Percentiles rank a stretch among this genome's conserved stretches.
These are phyloP conservation scores for Pezicula radicicola DNA, from an alignment of 2,329 filamentous ascomycete genomes.

Conservation along the genomic window DNA sequence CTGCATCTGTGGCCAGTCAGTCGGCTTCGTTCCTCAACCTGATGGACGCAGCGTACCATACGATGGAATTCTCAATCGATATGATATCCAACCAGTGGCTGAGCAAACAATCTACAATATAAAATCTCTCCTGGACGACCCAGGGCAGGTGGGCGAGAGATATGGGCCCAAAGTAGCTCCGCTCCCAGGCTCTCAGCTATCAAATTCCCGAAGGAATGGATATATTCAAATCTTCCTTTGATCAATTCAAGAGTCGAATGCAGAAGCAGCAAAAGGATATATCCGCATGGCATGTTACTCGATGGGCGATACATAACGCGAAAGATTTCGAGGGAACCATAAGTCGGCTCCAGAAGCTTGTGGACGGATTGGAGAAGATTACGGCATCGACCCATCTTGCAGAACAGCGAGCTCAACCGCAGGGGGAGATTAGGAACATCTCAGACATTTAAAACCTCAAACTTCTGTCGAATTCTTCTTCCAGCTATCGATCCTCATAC, in stretches of 20 bases:
- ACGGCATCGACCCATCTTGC: slow-evolving; percentile 15
- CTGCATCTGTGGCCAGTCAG: slow-evolving; percentile 11
- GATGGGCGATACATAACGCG: slow-evolving; percentile 18
- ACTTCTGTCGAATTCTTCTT: slow-evolving; percentile 14
- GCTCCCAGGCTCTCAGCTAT: neutral
- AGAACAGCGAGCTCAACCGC: slow-evolving; percentile 11
- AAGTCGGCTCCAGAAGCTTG: slow-evolving; percentile 11
- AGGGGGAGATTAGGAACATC: slow-evolving; percentile 16
- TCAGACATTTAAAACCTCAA: slow-evolving; percentile 17
- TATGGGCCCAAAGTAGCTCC: neutral
- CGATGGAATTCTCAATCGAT: slow-evolving; percentile 8
- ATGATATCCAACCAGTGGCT: slow-evolving; percentile 2
- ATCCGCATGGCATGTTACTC: slow-evolving; percentile 16
- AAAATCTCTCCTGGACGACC: slow-evolving; percentile 6
- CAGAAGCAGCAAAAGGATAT: slow-evolving; percentile 16
- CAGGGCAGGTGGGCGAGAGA: slow-evolving; percentile 3
- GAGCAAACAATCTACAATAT: slow-evolving; percentile 8
- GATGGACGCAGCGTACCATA: slow-evolving; percentile 2
- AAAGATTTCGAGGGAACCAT: slow-evolving; percentile 17
- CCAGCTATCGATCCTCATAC: slow-evolving; percentile 1
- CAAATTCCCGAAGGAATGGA: slow-evolving; percentile 6
- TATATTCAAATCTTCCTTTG: slow-evolving; percentile 17
- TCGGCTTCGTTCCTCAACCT: slow-evolving; percentile 6
- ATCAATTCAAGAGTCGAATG: slow-evolving; percentile 14
- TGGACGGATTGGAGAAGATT: slow-evolving; percentile 20